Conservation (phyloP, 129 eudicot genomes). For the Erigeron canadensis region DNA sequence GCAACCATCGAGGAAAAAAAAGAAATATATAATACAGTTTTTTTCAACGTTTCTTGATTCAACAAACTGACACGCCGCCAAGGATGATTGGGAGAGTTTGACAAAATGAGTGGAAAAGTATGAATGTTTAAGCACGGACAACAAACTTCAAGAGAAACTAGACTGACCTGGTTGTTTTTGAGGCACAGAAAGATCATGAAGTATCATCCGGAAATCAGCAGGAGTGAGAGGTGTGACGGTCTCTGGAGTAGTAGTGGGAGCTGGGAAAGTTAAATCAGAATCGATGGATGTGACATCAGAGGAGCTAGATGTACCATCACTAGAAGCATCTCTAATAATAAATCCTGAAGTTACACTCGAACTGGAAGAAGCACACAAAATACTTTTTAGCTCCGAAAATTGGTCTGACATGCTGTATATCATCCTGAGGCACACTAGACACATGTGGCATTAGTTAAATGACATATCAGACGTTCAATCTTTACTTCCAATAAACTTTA, state of each 20-base stretch:
- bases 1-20: constrained; percentile 66
- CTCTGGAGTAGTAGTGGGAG: constrained; percentile 60
- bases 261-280: constrained; percentile 74
- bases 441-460: constrained; percentile 39
- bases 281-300: constrained; percentile 69
- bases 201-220: constrained; percentile 67
- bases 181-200: constrained; percentile 75
- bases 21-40: constrained; percentile 49
- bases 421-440: constrained; percentile 99
- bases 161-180: constrained; percentile 73
- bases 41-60: constrained; percentile 22
- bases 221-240: constrained; percentile 53
- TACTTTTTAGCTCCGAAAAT: constrained; percentile 50
- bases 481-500: not conserved
- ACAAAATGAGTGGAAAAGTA: constrained; percentile 14
- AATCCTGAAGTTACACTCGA: constrained; percentile 64
- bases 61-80: constrained; percentile 33
- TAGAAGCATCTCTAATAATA: constrained; percentile 48
- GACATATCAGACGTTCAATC: constrained; percentile 28
- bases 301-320: constrained; percentile 53
- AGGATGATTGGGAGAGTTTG: constrained; percentile 24
- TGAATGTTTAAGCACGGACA: constrained; percentile 7
- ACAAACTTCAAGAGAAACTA: constrained; percentile 35
- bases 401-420: constrained; percentile 92
- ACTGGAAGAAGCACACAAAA: constrained; percentile 58